Evolutionary conservation across 1,284 basidiomycete species (phyloP), one percentile per base, ranked within the genome.

Genomic region (Moesziomyces globuligerus): DNA sequence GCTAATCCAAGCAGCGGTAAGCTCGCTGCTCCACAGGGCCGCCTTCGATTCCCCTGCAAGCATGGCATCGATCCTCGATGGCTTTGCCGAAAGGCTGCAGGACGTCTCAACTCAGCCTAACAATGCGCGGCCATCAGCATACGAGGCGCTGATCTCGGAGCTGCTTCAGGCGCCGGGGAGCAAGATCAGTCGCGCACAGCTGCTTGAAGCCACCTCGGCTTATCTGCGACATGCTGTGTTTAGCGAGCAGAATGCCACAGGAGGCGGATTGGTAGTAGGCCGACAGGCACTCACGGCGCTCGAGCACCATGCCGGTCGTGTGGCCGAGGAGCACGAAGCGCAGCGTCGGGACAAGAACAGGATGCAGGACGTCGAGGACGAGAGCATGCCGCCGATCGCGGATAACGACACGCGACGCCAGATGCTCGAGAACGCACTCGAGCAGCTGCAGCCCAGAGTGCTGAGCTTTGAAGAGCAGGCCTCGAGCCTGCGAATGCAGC

Each of bases 391-490:
- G 18, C 54, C 74, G n/a, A 66, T 78, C 37, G 44, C 42, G 3
- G 72, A 74, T 18, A 25, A 44, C 9, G 75, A 75, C 29, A 64
- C 62, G 20, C 54, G 69, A n/a, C 54, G 53, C n/a, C 85, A 85
- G 50, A 85, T 93, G 49, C 87, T 93, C 20, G 86, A 91, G 79
- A 88, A 89, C 54, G 89, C 89, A 0, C 85, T 95, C 37, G 85
- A 86, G 37, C 87, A 87, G 34, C 85, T 93, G 21, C 90, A 92
- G 77, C 89, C 90, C 1, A 86, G 90, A 56, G 87, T 89, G 72
- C 89, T 89, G 38, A 94, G 91, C 84, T 96, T 93, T 80, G 95
- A 98, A 82, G 94, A 98, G 83, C 81, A 96, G 93, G 89, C 91
- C 7, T 93, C 92, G 58, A 86, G 87, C 5, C 83, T 98, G 57